Evolutionary conservation across 2,329 filamentous ascomycete species (phyloP).

Genomic region (Pyricularia sp.): DNA sequence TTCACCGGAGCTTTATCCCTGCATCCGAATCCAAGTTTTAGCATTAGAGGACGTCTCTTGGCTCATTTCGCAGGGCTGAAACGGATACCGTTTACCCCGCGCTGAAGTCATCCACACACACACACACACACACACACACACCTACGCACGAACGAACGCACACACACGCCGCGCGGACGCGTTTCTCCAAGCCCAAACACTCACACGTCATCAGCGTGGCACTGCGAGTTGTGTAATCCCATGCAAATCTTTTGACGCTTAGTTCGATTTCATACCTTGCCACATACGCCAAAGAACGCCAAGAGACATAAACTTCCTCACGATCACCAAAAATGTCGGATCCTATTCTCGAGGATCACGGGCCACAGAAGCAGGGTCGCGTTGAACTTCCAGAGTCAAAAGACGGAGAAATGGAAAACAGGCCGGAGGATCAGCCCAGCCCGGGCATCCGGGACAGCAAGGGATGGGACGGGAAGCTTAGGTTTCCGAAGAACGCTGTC

Average conservation of each 20-base stretch:
- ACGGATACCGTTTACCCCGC: background rate
- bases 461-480: constrained; percentile 76
- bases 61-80: background rate
- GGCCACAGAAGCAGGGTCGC: background rate
- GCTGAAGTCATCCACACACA: background rate
- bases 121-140: background rate
- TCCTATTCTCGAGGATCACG: background rate
- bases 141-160: background rate
- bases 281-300: background rate
- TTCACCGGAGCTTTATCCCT: background rate
- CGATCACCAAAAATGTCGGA: background rate
- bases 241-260: background rate
- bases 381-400: background rate
- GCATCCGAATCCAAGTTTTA: background rate
- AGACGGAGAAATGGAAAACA: background rate
- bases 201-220: background rate
- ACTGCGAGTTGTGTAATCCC: background rate
- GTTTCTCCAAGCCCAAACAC: background rate
- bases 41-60: background rate
- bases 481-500: constrained; percentile 55
- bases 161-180: background rate
- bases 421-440: constrained; percentile 23
- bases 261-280: background rate
- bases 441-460: constrained; percentile 43
- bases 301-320: background rate